These are phyloP conservation scores for Mytilinidion resinicola DNA, from an alignment of 495 filamentous ascomycete genomes.

Conservation along the genomic window DNA sequence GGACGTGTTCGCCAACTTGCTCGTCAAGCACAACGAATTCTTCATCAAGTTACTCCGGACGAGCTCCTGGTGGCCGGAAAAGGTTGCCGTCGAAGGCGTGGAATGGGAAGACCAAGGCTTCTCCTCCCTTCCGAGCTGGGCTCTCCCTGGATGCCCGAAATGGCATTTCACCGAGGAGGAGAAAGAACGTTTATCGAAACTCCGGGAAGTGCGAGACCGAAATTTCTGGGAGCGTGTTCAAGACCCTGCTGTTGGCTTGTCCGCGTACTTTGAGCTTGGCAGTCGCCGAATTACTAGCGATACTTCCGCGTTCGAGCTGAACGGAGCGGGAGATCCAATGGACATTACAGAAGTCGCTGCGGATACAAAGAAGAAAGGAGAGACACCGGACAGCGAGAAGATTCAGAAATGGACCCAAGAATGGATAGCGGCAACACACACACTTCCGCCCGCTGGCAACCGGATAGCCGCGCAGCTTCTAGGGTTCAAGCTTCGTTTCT, in stretches of 20 bases:
- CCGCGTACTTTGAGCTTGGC: conserved; percentile 74
- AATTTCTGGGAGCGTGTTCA: conserved; percentile 78
- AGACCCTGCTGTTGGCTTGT: conserved; percentile 54
- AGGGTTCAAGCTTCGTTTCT: conserved; percentile 96
- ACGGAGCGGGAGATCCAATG: conserved; percentile 5
- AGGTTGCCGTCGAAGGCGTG: conserved; percentile 36
- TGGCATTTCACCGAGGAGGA: conserved; percentile 60
- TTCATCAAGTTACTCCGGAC: conserved; percentile 84
- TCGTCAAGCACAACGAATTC: conserved; percentile 81
- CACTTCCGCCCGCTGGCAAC: conserved; percentile 77
- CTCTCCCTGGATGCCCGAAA: conserved; percentile 58
- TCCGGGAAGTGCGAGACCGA: conserved; percentile 58
- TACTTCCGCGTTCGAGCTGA: conserved; percentile 4
- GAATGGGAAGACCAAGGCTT: conserved; percentile 36
- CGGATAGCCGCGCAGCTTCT: conserved; percentile 86
- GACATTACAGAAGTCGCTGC: conserved; percentile 9
- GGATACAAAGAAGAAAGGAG: conserved; percentile 20
- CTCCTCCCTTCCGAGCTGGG: conserved; percentile 65
- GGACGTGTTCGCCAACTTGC: conserved; percentile 77
- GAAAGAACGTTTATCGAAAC: conserved; percentile 43
- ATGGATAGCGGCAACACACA: conserved; percentile 75
- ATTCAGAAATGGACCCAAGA: conserved; percentile 44
- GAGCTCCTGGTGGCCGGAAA: conserved; percentile 96
- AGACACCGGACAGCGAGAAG: conserved; percentile 17
- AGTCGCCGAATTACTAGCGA: conserved; percentile 27